Evolutionary conservation across 805 yeast genomes (phyloP), one percentile per base, ranked within the genome.

Genomic region (Yarrowia yakushimensis): DNA sequence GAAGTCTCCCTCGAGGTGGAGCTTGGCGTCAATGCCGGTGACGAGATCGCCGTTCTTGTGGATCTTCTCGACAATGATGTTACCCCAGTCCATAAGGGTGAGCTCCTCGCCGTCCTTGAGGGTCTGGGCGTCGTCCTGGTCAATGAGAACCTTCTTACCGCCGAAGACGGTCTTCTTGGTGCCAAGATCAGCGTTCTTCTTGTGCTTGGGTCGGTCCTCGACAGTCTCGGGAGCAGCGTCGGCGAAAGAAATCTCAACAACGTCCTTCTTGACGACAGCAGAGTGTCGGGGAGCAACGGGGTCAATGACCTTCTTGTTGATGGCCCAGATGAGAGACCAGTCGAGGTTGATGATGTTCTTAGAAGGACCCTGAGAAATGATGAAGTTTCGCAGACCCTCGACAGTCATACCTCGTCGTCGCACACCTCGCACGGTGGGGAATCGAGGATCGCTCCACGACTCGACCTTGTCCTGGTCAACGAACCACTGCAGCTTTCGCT

Each of bases 31-130:
- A 65, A 93, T 78, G 3, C 86, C 78, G 52, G 79, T 79, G 63
- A 87, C 87, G 37, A 78, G 66, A 45, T 73, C 74, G 50, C 76
- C 82, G 66, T 84, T 85, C 73, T 82, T 85, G 73, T 77, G 77
- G 71, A 92, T 82, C 73, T 84, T 83, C 67, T 87, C 82, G 67
- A 92, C 78, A 67, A 93, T 87, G 64, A 85, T 88, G 74, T 93
- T 93, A 81, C 97, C 98, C 98, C 98, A 93, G 77, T 93, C 97
- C 98, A 93, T 93, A 71, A 93, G 82, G n/a, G 98, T 93, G 66
- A 92, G 80, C 79, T 93, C 98, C 78, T 93, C 98, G 67, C 87
- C 89, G 43, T 85, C 93, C 68, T 81, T 84, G 65, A 86, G 79
- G 48, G 92, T 86, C 65, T 77, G 78, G 37, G 88, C 88, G 76